Evolutionary conservation across 495 filamentous ascomycete genomes (phyloP).

Genomic region (Aspergillus baeticus): DNA sequence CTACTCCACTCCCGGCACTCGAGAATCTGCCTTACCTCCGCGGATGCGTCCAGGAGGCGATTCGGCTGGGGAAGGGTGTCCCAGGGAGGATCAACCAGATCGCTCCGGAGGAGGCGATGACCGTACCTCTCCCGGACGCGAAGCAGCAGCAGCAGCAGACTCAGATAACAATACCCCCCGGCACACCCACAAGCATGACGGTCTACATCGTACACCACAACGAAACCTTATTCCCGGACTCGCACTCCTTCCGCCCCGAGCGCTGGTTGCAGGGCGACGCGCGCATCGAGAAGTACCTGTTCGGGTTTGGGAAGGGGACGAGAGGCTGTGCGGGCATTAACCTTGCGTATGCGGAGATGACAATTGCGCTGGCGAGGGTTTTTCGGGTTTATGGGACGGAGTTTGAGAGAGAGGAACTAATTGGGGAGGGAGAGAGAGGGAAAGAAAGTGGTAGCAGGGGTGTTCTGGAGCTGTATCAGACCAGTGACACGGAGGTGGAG

Average conservation of each 20-base stretch:
- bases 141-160: no score
- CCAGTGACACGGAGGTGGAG: no score
- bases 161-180: no score
- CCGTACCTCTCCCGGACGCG: constrained; percentile 16
- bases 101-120: constrained; percentile 7
- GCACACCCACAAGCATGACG: constrained; percentile 36
- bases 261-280: constrained; percentile 39
- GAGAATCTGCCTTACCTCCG: constrained; percentile 38
- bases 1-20: constrained; percentile 20
- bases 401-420: no score
- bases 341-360: constrained; percentile 47
- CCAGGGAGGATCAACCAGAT: constrained; percentile 25
- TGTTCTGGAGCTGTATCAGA: no score
- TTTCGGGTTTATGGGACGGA: constrained; percentile 37
- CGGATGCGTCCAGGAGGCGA: constrained; percentile 41
- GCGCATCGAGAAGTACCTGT: constrained; percentile 19
- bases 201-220: constrained; percentile 29
- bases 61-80: constrained; percentile 35
- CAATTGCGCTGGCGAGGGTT: constrained; percentile 40
- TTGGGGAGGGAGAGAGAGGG: no score
- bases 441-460: no score
- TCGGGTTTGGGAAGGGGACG: constrained; percentile 30
- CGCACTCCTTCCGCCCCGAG: constrained; percentile 40
- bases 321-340: constrained; percentile 38
- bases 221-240: constrained; percentile 31